These are phyloP conservation scores for Sphagnurus paluster DNA, from an alignment of 1,284 basidiomycete species.

Conservation along the genomic window DNA sequence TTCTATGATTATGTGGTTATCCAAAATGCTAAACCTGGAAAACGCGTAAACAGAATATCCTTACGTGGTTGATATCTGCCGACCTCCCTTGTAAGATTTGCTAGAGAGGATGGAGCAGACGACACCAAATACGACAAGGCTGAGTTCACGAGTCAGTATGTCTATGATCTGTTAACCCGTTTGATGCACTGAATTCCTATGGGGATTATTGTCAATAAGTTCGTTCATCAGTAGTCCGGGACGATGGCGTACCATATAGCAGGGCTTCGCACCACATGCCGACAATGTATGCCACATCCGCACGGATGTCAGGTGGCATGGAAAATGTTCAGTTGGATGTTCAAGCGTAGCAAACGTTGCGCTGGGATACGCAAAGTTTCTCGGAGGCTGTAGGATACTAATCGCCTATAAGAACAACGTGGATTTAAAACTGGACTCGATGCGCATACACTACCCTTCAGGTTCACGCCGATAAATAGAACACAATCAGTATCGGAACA, in stretches of 20 bases:
- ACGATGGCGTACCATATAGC: slow-evolving; percentile 21
- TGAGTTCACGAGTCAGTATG: neutral
- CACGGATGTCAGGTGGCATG: slow-evolving; percentile 24
- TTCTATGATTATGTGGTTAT: slow-evolving; percentile 3
- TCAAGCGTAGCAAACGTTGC: neutral
- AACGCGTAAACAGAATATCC: neutral
- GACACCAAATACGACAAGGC: slow-evolving; percentile 22
- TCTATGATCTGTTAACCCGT: neutral
- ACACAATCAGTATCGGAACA: no score
- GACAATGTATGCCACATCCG: slow-evolving; percentile 26
- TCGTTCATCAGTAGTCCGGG: no score
- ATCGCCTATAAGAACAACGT: no score
- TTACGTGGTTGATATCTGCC: slow-evolving; percentile 18
- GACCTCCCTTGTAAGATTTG: slow-evolving; percentile 18
- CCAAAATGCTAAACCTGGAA: neutral
- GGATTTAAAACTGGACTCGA: no score
- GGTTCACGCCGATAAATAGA: no score
- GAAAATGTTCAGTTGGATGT: neutral
- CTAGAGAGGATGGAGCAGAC: slow-evolving; percentile 22
- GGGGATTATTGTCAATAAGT: neutral
- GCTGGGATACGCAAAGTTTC: no score
- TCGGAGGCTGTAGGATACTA: no score
- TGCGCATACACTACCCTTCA: no score
- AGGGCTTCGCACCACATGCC: slow-evolving; percentile 27
- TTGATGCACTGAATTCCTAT: slow-evolving; percentile 26